These are phyloP conservation scores for Angomonas desouzai DNA, from an alignment of 208 protist species.

Conservation along the genomic window DNA sequence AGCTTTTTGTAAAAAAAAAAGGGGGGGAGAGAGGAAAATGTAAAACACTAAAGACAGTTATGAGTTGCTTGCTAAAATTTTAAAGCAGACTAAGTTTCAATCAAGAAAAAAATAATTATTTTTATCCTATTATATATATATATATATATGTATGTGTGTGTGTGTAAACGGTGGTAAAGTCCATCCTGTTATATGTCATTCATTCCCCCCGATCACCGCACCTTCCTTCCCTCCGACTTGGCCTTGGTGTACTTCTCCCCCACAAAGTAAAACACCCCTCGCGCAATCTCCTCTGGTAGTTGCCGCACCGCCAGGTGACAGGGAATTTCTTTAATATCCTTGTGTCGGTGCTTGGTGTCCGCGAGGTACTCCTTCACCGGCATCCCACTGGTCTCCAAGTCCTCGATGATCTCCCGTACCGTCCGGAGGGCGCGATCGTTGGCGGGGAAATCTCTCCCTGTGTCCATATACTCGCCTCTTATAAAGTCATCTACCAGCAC, in stretches of 20 bases:
- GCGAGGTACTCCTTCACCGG: constrained; percentile 75
- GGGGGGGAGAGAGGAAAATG: too few species aligned
- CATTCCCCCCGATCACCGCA: too few species aligned
- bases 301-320: constrained; percentile 83
- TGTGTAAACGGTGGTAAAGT: too few species aligned
- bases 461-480: constrained; percentile 89
- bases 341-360: constrained; percentile 41
- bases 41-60: too few species aligned
- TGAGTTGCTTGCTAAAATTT: too few species aligned
- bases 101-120: too few species aligned
- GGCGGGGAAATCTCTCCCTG: constrained; percentile 68
- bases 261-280: constrained; percentile 85
- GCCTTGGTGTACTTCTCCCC: constrained; percentile 67
- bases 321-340: constrained; percentile 77
- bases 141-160: constrained; percentile 4
- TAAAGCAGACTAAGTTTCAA: too few species aligned
- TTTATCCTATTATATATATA: too few species aligned
- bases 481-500: constrained; percentile 89
- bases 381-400: constrained; percentile 54
- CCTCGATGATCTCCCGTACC: constrained; percentile 64
- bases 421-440: constrained; percentile 77
- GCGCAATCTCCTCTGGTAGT: constrained; percentile 82
- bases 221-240: too few species aligned
- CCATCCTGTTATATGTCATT: too few species aligned
- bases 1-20: too few species aligned